Base-by-base conservation (phyloP, 768 basidiomycete genomes). In the Pluteus cervinus region DNA sequence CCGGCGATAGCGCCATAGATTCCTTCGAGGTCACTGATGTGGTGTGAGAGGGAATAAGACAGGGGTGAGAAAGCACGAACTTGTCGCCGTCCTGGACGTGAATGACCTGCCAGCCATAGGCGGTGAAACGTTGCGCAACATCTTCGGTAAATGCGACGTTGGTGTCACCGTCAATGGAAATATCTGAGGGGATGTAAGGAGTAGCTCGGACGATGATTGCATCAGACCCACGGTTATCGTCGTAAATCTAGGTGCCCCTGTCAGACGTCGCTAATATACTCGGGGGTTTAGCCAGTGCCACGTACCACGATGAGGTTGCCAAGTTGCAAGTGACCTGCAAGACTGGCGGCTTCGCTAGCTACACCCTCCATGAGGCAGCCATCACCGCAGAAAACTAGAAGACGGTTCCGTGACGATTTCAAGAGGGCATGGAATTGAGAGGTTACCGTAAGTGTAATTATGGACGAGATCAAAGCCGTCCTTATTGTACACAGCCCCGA, bases 361-460 rank as follows among this genome's bases (percentile, higher is more conserved):
- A 97, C 81, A 71, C 93, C 93, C 63, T 97, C 93, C 86, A 93
- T 92, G 37, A 97, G 72, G 65, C 93, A 97, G 31, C 93, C 93
- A 62, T 97, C 93, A 52, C 93, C 93, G 43, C 77, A 73, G 69
- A 96, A 94, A 36, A 85, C 88, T 88, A 44, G 14, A 36, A 33
- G 40, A 37, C 6, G 42, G 33, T 15, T 35, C 41, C 34, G 37
- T 39, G 36, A 23, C 40, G 25, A 37, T 30, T 40, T 29, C 34
- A 7, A 21, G n/a, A 34, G 15, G 23, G 29, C 14, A 24, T 31
- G 40, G 36, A 35, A 37, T 34, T 15, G 17, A 36, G n/a, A 29
- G 22, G 59, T 36, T 48, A 87, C 89, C 84, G 58, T 90, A 97
- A 41, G 88, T 92, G 61, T 79, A 82, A 68, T 92, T 92, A 62